A percentile compares a stretch with the other conserved stretches of the same genome.
These are phyloP conservation scores for Teunomyces gatunensis DNA, from an alignment of 805 yeast species.

Conservation along the genomic window DNA sequence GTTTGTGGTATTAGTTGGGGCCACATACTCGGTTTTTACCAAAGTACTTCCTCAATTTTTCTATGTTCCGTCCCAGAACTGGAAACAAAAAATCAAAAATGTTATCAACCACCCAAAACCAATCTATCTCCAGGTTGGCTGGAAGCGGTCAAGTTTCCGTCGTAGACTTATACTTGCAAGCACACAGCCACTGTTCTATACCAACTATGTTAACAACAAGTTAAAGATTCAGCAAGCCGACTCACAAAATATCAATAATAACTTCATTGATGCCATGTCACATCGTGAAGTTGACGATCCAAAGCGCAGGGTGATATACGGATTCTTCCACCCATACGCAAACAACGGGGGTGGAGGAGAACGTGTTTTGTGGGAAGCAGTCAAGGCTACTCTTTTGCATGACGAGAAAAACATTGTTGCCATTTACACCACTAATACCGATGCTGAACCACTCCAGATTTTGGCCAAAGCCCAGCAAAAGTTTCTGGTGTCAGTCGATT, in stretches of 20 bases:
- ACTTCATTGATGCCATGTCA: slow-evolving; percentile 25
- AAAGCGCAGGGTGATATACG: slow-evolving; percentile 51
- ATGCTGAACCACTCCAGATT: slow-evolving; percentile 47
- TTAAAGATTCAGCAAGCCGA: slow-evolving; percentile 33
- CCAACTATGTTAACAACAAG: slow-evolving; percentile 37
- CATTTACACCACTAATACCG: slow-evolving; percentile 69
- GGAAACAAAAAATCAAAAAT: slow-evolving; percentile 33
- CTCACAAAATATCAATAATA: slow-evolving; percentile 14
- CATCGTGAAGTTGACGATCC: slow-evolving; percentile 36
- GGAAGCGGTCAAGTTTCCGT: slow-evolving; percentile 38
- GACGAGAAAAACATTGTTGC: slow-evolving; percentile 54
- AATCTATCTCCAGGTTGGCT: slow-evolving; percentile 34
- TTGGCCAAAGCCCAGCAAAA: slow-evolving; percentile 50
- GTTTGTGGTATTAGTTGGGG: slow-evolving; percentile 10
- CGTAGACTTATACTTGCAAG: slow-evolving; percentile 38
- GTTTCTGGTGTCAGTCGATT: slow-evolving; percentile 54
- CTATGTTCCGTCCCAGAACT: slow-evolving; percentile 37
- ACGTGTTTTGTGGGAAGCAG: slow-evolving; percentile 93
- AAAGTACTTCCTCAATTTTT: slow-evolving; percentile 32
- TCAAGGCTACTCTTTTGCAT: slow-evolving; percentile 59
- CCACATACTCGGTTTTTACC: slow-evolving; percentile 18
- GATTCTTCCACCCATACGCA: slow-evolving; percentile 94
- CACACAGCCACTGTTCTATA: slow-evolving; percentile 35
- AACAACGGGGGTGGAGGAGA: slow-evolving; percentile 99
- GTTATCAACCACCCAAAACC: slow-evolving; percentile 34